Evolutionary conservation across 495 filamentous ascomycete species (phyloP).

Genomic region (Aspergillus cristatus): DNA sequence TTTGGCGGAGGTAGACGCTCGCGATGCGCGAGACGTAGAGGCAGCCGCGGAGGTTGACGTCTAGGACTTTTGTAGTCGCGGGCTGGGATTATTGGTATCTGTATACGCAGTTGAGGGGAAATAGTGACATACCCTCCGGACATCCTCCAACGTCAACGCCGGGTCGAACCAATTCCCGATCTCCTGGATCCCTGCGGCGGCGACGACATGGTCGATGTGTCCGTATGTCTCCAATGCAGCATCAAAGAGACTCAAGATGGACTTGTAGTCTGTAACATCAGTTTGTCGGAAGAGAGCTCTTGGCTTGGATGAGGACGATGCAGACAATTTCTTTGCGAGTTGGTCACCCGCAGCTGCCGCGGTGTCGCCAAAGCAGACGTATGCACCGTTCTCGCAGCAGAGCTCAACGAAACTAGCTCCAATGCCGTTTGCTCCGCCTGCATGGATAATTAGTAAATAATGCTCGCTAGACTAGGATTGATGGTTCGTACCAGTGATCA

Average conservation of each 20-base stretch:
- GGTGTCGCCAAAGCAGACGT: slow-evolving; percentile 35
- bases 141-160: background rate
- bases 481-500: slow-evolving; percentile 36
- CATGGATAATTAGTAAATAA: background rate
- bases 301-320: slow-evolving; percentile 9
- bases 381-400: slow-evolving; percentile 36
- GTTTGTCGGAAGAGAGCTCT: slow-evolving; percentile 20
- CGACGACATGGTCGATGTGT: slow-evolving; percentile 42
- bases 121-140: background rate
- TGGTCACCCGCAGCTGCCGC: slow-evolving; percentile 6
- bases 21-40: slow-evolving; percentile 32
- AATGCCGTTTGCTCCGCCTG: slow-evolving; percentile 44
- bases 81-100: slow-evolving; percentile 25
- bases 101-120: slow-evolving; percentile 18
- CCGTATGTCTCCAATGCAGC: slow-evolving; percentile 26
- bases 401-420: slow-evolving; percentile 36
- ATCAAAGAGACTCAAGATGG: slow-evolving; percentile 30
- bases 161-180: slow-evolving; percentile 16
- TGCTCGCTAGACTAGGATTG: no score
- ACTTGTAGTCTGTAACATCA: slow-evolving; percentile 34
- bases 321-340: background rate
- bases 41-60: slow-evolving; percentile 35
- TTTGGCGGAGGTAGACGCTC: slow-evolving; percentile 23
- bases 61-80: slow-evolving; percentile 25
- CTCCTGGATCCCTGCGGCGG: slow-evolving; percentile 38